Conservation (phyloP, 2,329 filamentous ascomycete genomes). For the Cercospora nicotianae region DNA sequence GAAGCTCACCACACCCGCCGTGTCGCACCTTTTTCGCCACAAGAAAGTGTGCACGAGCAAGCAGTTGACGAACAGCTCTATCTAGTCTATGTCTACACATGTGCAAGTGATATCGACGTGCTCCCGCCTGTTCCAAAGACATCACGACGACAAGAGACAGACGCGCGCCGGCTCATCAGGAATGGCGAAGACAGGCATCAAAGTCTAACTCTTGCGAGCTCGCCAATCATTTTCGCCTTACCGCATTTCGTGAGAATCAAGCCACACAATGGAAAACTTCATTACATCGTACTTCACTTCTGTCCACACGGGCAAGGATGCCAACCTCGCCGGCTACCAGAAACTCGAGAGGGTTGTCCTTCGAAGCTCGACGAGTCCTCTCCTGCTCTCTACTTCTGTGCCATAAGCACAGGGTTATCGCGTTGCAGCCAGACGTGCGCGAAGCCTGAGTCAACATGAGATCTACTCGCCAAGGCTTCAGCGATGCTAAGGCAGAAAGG, state of each 20-base stretch:
- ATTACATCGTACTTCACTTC: not conserved
- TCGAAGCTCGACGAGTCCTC: not conserved
- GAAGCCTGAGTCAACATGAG: not conserved
- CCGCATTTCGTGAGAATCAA: too few relatives aligned
- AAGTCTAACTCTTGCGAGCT: too few relatives aligned
- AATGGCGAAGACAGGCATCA: too few relatives aligned
- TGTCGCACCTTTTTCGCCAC: conserved; percentile 2
- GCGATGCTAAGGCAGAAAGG: not conserved
- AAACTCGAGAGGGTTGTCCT: not conserved
- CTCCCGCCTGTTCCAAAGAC: not conserved
- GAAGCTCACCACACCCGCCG: conserved; percentile 1
- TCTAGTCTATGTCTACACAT: not conserved
- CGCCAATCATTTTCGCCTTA: too few relatives aligned
- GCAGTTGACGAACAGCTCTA: not conserved
- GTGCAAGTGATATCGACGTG: not conserved
- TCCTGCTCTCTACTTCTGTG: not conserved
- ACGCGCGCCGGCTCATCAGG: too few relatives aligned
- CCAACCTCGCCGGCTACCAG: not conserved
- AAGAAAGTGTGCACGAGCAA: not conserved
- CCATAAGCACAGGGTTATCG: not conserved
- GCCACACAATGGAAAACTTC: too few relatives aligned
- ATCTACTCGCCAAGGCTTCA: not conserved
- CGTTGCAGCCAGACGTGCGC: not conserved
- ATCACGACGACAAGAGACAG: not conserved
- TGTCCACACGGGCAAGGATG: not conserved